phyloP scores from a whole-genome alignment of 1,284 basidiomycete species.

The Cryptococcus sp. region DNA sequence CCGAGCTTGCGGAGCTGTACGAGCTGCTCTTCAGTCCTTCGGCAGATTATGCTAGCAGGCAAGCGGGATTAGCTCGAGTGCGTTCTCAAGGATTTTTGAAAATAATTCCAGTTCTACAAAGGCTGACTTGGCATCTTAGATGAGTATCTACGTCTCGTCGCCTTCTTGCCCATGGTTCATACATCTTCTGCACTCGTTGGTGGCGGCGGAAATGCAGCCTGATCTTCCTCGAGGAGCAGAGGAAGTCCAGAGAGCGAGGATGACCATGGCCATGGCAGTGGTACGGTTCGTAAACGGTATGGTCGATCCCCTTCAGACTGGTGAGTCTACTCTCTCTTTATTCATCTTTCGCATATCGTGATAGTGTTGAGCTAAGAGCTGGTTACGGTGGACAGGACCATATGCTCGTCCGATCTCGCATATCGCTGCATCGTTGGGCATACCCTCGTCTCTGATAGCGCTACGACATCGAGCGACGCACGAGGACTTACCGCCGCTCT shows the following conservation, averaged over 20 bases:
- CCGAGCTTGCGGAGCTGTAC: slow-evolving; percentile 79
- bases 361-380: background rate
- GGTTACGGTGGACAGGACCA: slow-evolving; percentile 23
- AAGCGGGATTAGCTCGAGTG: slow-evolving; percentile 70
- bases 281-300: slow-evolving; percentile 91
- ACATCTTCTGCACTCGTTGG: slow-evolving; percentile 60
- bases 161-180: slow-evolving; percentile 70
- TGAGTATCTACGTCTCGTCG: slow-evolving; percentile 71
- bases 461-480: slow-evolving; percentile 93
- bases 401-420: slow-evolving; percentile 88
- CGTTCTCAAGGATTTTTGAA: slow-evolving; percentile 33
- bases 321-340: slow-evolving; percentile 51
- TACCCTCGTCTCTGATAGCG: slow-evolving; percentile 91
- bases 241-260: slow-evolving; percentile 57
- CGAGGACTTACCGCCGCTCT: slow-evolving; percentile 86
- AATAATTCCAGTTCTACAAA: slow-evolving; percentile 3
- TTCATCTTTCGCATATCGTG: background rate
- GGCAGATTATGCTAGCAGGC: slow-evolving; percentile 61
- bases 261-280: slow-evolving; percentile 68
- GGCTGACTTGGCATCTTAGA: slow-evolving; percentile 12
- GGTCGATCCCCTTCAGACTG: slow-evolving; percentile 89
- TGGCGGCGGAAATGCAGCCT: slow-evolving; percentile 63
- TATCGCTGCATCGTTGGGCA: slow-evolving; percentile 79
- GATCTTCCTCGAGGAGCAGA: slow-evolving; percentile 54
- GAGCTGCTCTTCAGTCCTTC: slow-evolving; percentile 75